Evolutionary conservation across 352 stramenopile species (phyloP), one percentile per base, ranked within the genome.

Genomic region (Globisporangium takayamanum): DNA sequence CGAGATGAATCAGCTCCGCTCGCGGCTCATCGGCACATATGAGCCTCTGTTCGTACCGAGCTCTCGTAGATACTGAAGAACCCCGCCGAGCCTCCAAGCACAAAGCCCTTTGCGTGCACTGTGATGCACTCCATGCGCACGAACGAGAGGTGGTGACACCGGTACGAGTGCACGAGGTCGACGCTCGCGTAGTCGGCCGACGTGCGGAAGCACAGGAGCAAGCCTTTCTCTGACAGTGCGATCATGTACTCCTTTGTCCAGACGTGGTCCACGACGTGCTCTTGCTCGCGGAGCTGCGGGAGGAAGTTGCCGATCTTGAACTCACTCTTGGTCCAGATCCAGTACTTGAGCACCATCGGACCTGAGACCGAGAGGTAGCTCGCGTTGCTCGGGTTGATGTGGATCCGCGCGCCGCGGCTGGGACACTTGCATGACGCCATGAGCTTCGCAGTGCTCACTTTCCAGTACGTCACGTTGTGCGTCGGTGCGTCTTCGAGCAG

Each of bases 241-340:
- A 90, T 60, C 74, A 92, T 88, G 54, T 83, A 74, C 50, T 92
- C 76, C 25, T 78, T 78, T 8, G 87, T 55, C 81, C 84, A 93
- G 3, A 87, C 68, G 44, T 93, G 84, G 55, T 93, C 84, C 3
- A 88, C 80, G 54, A 90, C 92, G 64, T 92, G 81, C 44, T 92
- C 80, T 42, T 92, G 81, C n/a, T 93, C 84, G 2, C 82, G 74
- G 8, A 84, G 67, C 41, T 80, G 79, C 10, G 81, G 81, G 0
- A 92, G 36, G n/a, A 92, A 86, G 50, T 88, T 90, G 25, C 74
- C 72, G 50, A 88, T 91, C 45, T 83, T 86, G 56, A 92, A 88
- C 45, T 90, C 81, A 46, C 74, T 85, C 26, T 86, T 88, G 2
- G 74, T 87, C 72, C 84, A 87, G 11, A 87, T 59, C 81, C 81